Conservation (phyloP, 768 basidiomycete genomes). For the Mrakia frigida region DNA sequence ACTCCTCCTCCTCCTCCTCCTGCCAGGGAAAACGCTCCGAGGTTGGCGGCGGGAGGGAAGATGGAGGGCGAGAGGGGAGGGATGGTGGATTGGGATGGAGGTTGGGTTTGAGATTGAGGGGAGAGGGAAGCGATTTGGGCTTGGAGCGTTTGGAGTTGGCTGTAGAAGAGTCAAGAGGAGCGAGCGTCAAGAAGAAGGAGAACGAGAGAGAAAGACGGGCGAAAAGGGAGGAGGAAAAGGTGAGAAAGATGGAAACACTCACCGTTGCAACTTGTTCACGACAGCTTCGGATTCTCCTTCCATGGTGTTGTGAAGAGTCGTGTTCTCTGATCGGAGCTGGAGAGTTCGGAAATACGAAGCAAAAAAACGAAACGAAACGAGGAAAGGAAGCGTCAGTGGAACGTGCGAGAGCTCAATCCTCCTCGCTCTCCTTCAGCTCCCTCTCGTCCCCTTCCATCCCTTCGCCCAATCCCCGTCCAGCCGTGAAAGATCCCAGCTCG, state of each 20-base stretch:
- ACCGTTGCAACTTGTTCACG: conserved; percentile 29
- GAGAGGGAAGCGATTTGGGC: conserved; percentile 15
- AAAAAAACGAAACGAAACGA: neutral
- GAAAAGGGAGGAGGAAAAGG: neutral
- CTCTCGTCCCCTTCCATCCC: too few species aligned
- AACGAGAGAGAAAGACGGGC: neutral
- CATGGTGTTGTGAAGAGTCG: conserved; percentile 22
- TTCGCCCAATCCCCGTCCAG: too few species aligned
- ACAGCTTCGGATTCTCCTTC: conserved; percentile 30
- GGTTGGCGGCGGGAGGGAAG: conserved; percentile 2
- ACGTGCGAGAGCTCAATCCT: neutral
- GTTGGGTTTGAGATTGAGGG: neutral
- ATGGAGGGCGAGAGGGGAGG: neutral
- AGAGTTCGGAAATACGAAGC: too few species aligned
- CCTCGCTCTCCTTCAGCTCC: too few species aligned
- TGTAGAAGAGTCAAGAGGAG: neutral
- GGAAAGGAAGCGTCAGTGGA: neutral
- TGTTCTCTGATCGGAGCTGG: conserved; percentile 26
- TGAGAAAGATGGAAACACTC: neutral
- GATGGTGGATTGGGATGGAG: conserved; percentile 4
- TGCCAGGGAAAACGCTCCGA: too few species aligned
- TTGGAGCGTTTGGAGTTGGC: conserved; percentile 25
- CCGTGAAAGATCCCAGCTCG: too few species aligned
- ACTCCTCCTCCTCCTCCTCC: neutral
- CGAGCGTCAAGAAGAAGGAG: neutral